A percentile compares a stretch with the other conserved stretches of the same genome.
phyloP scores from a whole-genome alignment of 2,329 filamentous ascomycete species.

The Cladophialophora chaetospira region DNA sequence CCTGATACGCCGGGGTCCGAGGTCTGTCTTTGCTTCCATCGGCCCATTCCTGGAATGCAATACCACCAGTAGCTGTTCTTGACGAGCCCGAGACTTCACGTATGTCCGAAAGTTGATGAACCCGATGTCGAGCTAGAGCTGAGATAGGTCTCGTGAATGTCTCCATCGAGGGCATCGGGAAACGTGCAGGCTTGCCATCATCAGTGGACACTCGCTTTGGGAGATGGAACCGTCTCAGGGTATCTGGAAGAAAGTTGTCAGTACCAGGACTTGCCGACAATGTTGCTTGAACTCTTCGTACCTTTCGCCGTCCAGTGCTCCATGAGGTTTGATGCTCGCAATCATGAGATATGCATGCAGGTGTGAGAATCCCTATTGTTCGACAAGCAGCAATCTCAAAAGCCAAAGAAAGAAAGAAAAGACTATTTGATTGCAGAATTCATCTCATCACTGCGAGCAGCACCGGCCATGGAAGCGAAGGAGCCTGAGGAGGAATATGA shows the following conservation, averaged over 20 bases:
- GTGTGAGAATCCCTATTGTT: conserved; percentile 4
- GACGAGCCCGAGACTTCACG: conserved; percentile 31
- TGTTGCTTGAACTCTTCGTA: neutral
- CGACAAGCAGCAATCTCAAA: neutral
- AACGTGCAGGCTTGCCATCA: conserved; percentile 17
- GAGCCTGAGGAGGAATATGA: neutral
- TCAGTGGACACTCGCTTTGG: conserved; percentile 22
- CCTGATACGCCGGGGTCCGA: conserved; percentile 5
- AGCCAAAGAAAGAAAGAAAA: conserved; percentile 2
- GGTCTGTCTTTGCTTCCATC: conserved; percentile 23
- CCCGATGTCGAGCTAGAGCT: conserved; percentile 26
- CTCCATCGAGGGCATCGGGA: conserved; percentile 24
- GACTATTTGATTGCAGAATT: too few species aligned
- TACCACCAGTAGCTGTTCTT: conserved; percentile 5
- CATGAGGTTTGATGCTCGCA: conserved; percentile 11
- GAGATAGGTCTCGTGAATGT: conserved; percentile 24
- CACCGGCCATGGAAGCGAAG: neutral
- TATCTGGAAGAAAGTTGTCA: conserved; percentile 22
- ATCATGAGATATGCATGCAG: conserved; percentile 8
- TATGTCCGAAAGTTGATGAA: conserved; percentile 31
- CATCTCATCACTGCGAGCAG: neutral
- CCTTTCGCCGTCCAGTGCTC: conserved; percentile 20
- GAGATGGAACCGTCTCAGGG: conserved; percentile 13
- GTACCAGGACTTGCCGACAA: too few species aligned
- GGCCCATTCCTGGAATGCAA: conserved; percentile 9